Evolutionary conservation across 192 early-diverging fungal species (phyloP), one percentile per base, ranked within the genome.

Genomic region (Backusella psychrophila): DNA sequence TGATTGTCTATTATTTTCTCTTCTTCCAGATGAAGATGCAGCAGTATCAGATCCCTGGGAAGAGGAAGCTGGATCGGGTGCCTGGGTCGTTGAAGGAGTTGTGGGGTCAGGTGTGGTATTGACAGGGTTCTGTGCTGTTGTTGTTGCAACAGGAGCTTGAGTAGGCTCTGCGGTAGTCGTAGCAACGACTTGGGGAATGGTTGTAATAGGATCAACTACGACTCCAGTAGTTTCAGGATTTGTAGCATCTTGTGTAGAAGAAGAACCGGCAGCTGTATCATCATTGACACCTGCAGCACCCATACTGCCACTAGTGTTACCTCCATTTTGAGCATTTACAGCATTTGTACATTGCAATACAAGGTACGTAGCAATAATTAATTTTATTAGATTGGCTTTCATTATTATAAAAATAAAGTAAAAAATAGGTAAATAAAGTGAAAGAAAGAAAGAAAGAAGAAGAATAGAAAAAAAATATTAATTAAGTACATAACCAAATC

Each of bases 381-480:
- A 63, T 63, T 63, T 63, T 63, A 63, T 29, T 63, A 63, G 21
- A 31, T 63, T 63, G 23, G 56, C 26, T 63, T 63, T 63, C 56
- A 63, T 63, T 49, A 44, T 44, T 44, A 44, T 49, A 49, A 63
- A 63, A 63, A 29, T 21, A 63, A 63, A 63, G 11, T 63, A 29
- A 63, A 29, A 12, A 5, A 63, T 63, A 12, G 4, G 9, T 59
- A 29, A 63, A 12, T 14, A 63, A 29, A 29, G 12, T 29, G 15
- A 44, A 44, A 17, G 56, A 63, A 29, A 63, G 56, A 29, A 63
- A 63, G 26, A 63, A 29, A 12, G n/a, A 26, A 56, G 53, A 56
- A 63, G 9, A 63, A 29, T 11, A 63, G 26, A 14, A 29, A 29
- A 26, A 26, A 63, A 63, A 26, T 14, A 59, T 23, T 29, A 63